Base-by-base conservation (phyloP, 2,329 filamentous ascomycete genomes). In the Colletotrichum lupini region DNA sequence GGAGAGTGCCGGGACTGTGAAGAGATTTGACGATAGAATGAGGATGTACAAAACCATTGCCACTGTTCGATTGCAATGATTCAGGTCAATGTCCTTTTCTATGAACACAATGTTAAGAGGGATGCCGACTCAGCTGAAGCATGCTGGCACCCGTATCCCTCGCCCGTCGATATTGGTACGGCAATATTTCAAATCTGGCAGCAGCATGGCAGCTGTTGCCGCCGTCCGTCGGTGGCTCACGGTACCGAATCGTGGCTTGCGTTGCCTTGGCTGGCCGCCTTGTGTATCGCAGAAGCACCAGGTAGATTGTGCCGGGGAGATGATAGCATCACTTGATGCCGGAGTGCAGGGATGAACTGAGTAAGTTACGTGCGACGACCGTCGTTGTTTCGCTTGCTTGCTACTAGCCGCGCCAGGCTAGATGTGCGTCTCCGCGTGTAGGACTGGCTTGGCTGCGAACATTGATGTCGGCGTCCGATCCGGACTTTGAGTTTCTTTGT, bases 191-290 rank as follows among this genome's bases (percentile, higher is more conserved):
- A 30, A 46, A 46, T 22, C 19, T n/a, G 7, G 28, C 11, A 28
- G 26, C 9, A 28, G 30, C 12, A n/a, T 42, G 37, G 49, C 19
- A 53, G 22, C 24, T 49, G 62, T 16, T 14, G 19, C 16, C 30
- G 37, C 30, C 26, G 35, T 19, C 30, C 26, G 28, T 19, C 30
- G 24, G 19, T 22, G 35, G n/a, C n/a, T 30, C 28, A 62, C 30
- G 28, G 42, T 42, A 12, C 37, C 53, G 24, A 58, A 59, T 69
- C 66, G 53, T 64, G 69, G 65, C 69, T 68, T 69, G 58, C 37
- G 9, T 19, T n/a, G 30, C 22, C n/a, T 35, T n/a, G 37, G 16
- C 56, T 62, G 30, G 14, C 30, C 32, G 11, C 7, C 28, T 72
- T 30, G 53, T 68, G 30, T 53, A 55, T 37, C 65, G 37, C 30